Conservation (phyloP, 805 yeast genomes). For the Candida easanensis region DNA sequence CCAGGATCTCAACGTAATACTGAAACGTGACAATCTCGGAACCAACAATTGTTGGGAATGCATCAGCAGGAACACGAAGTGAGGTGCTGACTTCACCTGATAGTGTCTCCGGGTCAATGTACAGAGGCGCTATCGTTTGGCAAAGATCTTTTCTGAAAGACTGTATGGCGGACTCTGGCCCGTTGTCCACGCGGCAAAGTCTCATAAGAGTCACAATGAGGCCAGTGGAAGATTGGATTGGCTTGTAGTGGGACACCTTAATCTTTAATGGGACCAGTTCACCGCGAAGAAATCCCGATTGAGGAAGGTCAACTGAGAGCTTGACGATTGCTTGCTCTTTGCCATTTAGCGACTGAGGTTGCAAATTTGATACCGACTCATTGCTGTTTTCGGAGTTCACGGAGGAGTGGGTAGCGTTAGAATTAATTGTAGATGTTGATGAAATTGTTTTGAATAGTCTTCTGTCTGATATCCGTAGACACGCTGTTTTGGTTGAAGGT, state of each 20-base stretch:
- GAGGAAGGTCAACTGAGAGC: constrained; percentile 46
- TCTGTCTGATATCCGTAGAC: constrained; percentile 52
- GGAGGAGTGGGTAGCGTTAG: constrained; percentile 24
- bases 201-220: constrained; percentile 77
- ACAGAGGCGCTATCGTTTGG: constrained; percentile 74
- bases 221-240: constrained; percentile 67
- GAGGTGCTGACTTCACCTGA: constrained; percentile 57
- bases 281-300: constrained; percentile 74
- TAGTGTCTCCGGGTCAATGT: constrained; percentile 66
- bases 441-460: constrained; percentile 37
- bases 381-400: constrained; percentile 21
- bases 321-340: constrained; percentile 28
- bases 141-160: constrained; percentile 80
- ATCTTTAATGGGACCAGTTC: constrained; percentile 75
- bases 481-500: constrained; percentile 63
- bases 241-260: constrained; percentile 64
- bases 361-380: constrained; percentile 15
- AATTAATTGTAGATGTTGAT: constrained; percentile 39
- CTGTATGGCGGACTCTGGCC: constrained; percentile 47
- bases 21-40: constrained; percentile 74
- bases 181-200: constrained; percentile 66
- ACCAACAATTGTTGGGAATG: constrained; percentile 78
- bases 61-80: constrained; percentile 75
- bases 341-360: neutral
- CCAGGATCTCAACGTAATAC: constrained; percentile 78